Evolutionary conservation across 495 filamentous ascomycete species (phyloP).

Genomic region (Rhypophila decipiens): DNA sequence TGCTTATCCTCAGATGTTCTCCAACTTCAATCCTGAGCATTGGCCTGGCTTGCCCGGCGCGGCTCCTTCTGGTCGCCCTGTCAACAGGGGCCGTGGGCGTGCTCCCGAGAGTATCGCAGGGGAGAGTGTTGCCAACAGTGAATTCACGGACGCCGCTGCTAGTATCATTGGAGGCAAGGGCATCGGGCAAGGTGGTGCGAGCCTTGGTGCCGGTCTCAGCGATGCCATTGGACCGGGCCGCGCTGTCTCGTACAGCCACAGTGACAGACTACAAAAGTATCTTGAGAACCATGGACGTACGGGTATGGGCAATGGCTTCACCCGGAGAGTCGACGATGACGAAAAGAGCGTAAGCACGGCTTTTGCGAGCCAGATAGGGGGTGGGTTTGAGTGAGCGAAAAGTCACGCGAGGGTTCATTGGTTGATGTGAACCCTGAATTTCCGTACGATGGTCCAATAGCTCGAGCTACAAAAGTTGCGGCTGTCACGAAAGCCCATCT

Average conservation of each 20-base stretch:
- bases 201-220: constrained; percentile 70
- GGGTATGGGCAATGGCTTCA: constrained; percentile 64
- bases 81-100: constrained; percentile 50
- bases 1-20: constrained; percentile 92
- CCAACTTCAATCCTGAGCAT: constrained; percentile 74
- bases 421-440: constrained; percentile 12
- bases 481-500: no score
- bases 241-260: constrained; percentile 41
- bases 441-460: constrained; percentile 8
- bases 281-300: constrained; percentile 63
- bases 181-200: constrained; percentile 67
- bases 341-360: constrained; percentile 91
- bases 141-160: constrained; percentile 72
- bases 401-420: neutral
- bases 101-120: constrained; percentile 76
- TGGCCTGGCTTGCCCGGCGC: constrained; percentile 80
- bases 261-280: constrained; percentile 76
- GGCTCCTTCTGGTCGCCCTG: constrained; percentile 47
- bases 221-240: constrained; percentile 48
- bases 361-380: constrained; percentile 87
- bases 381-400: constrained; percentile 76
- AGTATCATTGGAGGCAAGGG: constrained; percentile 68
- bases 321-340: constrained; percentile 84
- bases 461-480: constrained; percentile 9
- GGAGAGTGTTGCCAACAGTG: constrained; percentile 82